Evolutionary conservation across 1,139 yeast genomes (phyloP).

Genomic region (Taiozyma sp.): DNA sequence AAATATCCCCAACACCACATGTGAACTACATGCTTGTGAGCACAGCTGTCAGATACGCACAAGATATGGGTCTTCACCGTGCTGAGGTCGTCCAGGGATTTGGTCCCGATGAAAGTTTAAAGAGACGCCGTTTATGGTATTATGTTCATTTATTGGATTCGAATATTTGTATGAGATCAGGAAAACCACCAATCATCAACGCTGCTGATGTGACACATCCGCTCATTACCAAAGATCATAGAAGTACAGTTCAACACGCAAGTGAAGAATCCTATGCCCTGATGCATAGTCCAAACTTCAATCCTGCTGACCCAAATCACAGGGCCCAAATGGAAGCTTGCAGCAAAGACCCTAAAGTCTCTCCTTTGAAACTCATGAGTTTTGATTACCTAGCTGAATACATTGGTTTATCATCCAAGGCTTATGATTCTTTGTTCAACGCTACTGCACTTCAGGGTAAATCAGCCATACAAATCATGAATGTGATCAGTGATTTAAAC

Average conservation of each 20-base stretch:
- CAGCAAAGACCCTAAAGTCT: background rate
- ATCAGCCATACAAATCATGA: constrained; percentile 24
- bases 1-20: constrained; percentile 40
- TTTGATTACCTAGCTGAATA: constrained; percentile 7
- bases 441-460: constrained; percentile 26
- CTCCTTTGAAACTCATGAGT: constrained; percentile 8
- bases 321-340: background rate
- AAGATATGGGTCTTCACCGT: constrained; percentile 63
- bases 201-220: constrained; percentile 42
- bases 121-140: constrained; percentile 51
- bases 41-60: constrained; percentile 55
- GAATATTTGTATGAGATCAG: constrained; percentile 49
- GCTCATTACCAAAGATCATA: constrained; percentile 1
- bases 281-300: constrained; percentile 1
- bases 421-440: constrained; percentile 26
- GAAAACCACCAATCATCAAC: constrained; percentile 56
- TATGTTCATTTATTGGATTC: constrained; percentile 49
- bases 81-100: constrained; percentile 42
- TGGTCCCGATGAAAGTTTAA: constrained; percentile 32
- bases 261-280: background rate
- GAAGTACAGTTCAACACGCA: constrained; percentile 3
- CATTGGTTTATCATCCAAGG: constrained; percentile 11
- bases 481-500: constrained; percentile 26
- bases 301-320: background rate
- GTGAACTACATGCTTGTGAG: constrained; percentile 41